Base-by-base conservation (phyloP, 495 filamentous ascomycete species). In the Penicillium manginii region DNA sequence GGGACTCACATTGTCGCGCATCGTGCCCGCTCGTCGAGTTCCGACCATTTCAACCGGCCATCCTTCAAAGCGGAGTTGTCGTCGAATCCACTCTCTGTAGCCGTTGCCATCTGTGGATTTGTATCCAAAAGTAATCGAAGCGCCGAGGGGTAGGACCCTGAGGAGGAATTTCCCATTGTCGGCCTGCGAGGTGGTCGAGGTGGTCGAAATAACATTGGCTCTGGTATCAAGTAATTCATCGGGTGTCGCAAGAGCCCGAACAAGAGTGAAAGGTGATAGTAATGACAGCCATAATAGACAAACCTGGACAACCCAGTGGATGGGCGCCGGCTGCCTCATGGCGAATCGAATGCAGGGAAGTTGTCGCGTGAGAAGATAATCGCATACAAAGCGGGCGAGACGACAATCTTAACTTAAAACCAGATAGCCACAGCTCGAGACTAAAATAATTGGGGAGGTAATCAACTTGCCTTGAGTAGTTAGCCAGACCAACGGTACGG, bases 91-190 rank as follows among this genome's bases (percentile, higher is more conserved):
- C 48, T 76, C 65, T 65, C 84, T 81, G 63, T 83, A 87, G 17
- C 83, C 83, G 65, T 84, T 79, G 18, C 77, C 74, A 51, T 81
- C 79, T 2, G 67, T 74, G 1, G 79, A 83, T 26, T 66, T 66
- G 45, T 77, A 79, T 21, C 84, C 84, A 43, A 74, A 71, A 3
- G 83, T 85, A 59, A 87, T 84, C 0, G 83, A 86, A 11, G 83
- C 83, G 23, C 84, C 84, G 21, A 85, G 73, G 22, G 83, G 80
- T 67, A 86, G 71, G 22, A 84, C 73, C 10, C 81, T 72, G 5
- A 85, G 72, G 4, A 63, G 48, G 32, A 71, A 71, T 7, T 57
- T 58, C 11, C 50, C 47, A 33, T 51, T 50, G 12, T 55, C 57
- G 2, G 40, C 10, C 33, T 49, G 54, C n/a, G 26, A 29, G 26